Evolutionary conservation across 2,329 filamentous ascomycete species (phyloP).

Genomic region (Ploettnerulaceae sp.): DNA sequence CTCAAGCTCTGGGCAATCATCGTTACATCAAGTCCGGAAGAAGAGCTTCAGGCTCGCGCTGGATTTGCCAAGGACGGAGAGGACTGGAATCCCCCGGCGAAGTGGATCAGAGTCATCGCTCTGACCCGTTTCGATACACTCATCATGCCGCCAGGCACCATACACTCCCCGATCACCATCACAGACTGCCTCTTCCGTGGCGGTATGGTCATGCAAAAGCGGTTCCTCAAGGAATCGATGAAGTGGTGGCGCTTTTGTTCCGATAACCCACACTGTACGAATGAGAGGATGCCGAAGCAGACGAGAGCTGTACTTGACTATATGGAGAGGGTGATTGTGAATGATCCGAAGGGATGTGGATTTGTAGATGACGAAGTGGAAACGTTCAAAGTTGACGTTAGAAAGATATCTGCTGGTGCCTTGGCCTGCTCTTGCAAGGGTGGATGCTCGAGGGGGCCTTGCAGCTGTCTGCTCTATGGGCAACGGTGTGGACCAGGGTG

Average conservation of each 20-base stretch:
- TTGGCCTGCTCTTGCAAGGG: slow-evolving; percentile 12
- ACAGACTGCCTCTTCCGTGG: slow-evolving; percentile 19
- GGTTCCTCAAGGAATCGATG: slow-evolving; percentile 9
- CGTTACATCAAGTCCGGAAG: slow-evolving; percentile 5
- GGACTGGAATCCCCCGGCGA: slow-evolving; percentile 8
- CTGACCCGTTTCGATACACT: slow-evolving; percentile 13
- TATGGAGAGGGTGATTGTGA: slow-evolving; percentile 4
- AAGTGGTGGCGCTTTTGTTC: slow-evolving; percentile 12
- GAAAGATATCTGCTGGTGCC: slow-evolving; percentile 4
- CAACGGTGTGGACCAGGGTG: slow-evolving; percentile 14
- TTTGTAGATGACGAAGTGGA: slow-evolving; percentile 2
- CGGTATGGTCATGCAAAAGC: slow-evolving; percentile 17
- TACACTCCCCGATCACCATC: slow-evolving; percentile 16
- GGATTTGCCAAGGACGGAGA: slow-evolving; percentile 11
- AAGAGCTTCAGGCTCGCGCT: slow-evolving; percentile 6
- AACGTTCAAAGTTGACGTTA: slow-evolving; percentile 14
- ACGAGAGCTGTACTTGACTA: slow-evolving; percentile 12
- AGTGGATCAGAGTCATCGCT: slow-evolving; percentile 12
- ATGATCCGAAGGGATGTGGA: slow-evolving; percentile 9
- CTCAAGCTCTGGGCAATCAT: slow-evolving; percentile 17
- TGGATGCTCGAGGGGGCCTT: slow-evolving; percentile 11
- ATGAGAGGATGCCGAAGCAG: slow-evolving; percentile 14
- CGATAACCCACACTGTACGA: slow-evolving; percentile 12
- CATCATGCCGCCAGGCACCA: slow-evolving; percentile 18
- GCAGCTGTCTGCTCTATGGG: slow-evolving; percentile 10